Evolutionary conservation across 2,329 filamentous ascomycete species (phyloP).

Genomic region (Chrysoporthe deuterocubensis): DNA sequence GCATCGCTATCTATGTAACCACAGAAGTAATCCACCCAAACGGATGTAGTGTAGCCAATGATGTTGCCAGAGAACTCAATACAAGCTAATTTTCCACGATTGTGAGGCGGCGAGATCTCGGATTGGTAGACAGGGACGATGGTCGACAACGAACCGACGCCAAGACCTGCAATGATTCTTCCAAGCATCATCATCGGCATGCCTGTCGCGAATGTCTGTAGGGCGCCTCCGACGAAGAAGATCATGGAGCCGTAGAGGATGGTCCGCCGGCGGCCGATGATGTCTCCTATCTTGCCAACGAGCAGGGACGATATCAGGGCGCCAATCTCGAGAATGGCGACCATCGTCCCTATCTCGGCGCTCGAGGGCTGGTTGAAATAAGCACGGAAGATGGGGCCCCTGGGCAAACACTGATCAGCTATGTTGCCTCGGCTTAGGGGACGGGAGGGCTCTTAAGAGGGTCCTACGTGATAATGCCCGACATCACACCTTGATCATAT

Average conservation of each 20-base stretch:
- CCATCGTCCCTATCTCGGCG: conserved; percentile 93
- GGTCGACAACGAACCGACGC: conserved; percentile 86
- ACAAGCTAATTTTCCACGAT: conserved; percentile 91
- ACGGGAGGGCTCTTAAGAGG: conserved; percentile 15
- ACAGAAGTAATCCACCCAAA: conserved; percentile 99
- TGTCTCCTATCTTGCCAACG: conserved; percentile 87
- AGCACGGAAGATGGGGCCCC: conserved; percentile 83
- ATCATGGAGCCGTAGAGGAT: conserved; percentile 93
- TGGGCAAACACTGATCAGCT: conserved; percentile 42
- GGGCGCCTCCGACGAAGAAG: conserved; percentile 81
- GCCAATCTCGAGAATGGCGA: conserved; percentile 93
- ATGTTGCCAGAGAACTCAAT: conserved; percentile 99
- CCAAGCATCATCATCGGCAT: conserved; percentile 91
- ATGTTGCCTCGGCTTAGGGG: conserved; percentile 31
- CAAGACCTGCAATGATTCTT: conserved; percentile 81
- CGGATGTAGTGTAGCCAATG: conserved; percentile 90
- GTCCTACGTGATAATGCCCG: conserved; percentile 68
- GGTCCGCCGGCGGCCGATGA: conserved; percentile 85
- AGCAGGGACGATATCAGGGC: conserved; percentile 87
- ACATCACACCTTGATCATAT: conserved; percentile 92
- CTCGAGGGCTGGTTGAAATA: conserved; percentile 90
- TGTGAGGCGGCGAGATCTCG: conserved; percentile 95
- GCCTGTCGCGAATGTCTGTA: conserved; percentile 80
- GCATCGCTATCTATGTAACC: conserved; percentile 83
- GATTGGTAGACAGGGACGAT: conserved; percentile 95